These are phyloP conservation scores for Brasilioporus rufonigricans DNA, from an alignment of 768 basidiomycete species.

Conservation along the genomic window DNA sequence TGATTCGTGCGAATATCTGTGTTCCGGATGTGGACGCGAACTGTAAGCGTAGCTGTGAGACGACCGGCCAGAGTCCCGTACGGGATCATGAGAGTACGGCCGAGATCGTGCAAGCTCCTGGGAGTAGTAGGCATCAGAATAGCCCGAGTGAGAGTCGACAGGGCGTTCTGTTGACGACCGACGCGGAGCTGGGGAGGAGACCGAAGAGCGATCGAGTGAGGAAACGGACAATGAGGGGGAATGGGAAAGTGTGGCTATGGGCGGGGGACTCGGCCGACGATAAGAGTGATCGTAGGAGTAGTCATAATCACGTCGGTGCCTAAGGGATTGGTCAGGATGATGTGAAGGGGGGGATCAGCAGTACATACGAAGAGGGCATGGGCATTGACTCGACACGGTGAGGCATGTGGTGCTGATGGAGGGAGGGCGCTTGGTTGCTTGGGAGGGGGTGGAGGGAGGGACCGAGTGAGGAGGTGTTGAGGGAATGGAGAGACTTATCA, in stretches of 20 bases:
- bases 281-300: slow-evolving; percentile 40
- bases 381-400: slow-evolving; percentile 45
- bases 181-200: slow-evolving; percentile 56
- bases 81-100: slow-evolving; percentile 33
- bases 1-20: slow-evolving; percentile 33
- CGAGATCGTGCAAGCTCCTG: slow-evolving; percentile 36
- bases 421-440: slow-evolving; percentile 10
- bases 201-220: slow-evolving; percentile 57
- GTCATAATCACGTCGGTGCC: slow-evolving; percentile 38
- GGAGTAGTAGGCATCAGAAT: slow-evolving; percentile 39
- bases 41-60: slow-evolving; percentile 37
- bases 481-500: slow-evolving; percentile 36
- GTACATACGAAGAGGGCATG: slow-evolving; percentile 34
- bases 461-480: slow-evolving; percentile 23
- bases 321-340: slow-evolving; percentile 32
- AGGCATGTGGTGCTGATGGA: slow-evolving; percentile 41
- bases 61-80: slow-evolving; percentile 30
- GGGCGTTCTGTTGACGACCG: slow-evolving; percentile 37
- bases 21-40: slow-evolving; percentile 26
- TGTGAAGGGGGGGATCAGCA: slow-evolving; percentile 22
- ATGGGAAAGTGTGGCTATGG: slow-evolving; percentile 50
- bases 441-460: slow-evolving; percentile 17
- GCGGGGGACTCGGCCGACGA: slow-evolving; percentile 45
- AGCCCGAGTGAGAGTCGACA: slow-evolving; percentile 27
- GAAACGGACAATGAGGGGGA: slow-evolving; percentile 62